A percentile compares a stretch with the other conserved stretches of the same genome.
Evolutionary conservation across 805 yeast species (phyloP).

Genomic region (Candida khao-thaluensis): DNA sequence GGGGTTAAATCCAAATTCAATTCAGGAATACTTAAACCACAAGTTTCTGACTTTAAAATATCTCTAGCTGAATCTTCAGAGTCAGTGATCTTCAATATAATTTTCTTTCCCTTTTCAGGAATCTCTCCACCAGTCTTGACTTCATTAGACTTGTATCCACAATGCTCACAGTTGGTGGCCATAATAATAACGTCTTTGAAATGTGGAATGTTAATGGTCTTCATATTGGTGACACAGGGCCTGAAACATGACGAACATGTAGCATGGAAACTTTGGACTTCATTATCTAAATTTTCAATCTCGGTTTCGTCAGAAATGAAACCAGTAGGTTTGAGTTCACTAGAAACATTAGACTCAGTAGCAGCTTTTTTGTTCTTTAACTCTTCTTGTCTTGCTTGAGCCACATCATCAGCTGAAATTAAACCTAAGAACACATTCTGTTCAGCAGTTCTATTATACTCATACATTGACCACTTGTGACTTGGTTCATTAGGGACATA

Average conservation of each 20-base stretch:
- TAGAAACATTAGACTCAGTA: slow-evolving; percentile 30
- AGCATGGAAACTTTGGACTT: slow-evolving; percentile 90
- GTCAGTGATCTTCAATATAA: slow-evolving; percentile 75
- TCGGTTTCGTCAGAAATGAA: slow-evolving; percentile 71
- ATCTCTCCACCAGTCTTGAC: slow-evolving; percentile 98
- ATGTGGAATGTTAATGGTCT: slow-evolving; percentile 93
- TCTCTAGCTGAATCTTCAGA: slow-evolving; percentile 94
- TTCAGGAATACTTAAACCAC: slow-evolving; percentile 84
- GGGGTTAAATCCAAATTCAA: slow-evolving; percentile 85
- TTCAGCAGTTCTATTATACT: slow-evolving; percentile 81
- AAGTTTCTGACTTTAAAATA: slow-evolving; percentile 90
- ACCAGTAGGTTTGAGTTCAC: slow-evolving; percentile 38
- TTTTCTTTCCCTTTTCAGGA: slow-evolving; percentile 77
- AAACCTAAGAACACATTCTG: slow-evolving; percentile 86
- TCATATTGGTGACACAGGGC: slow-evolving; percentile 92
- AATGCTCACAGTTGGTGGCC: slow-evolving; percentile 88
- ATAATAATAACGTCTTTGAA: slow-evolving; percentile 95
- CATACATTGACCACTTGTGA: slow-evolving; percentile 85
- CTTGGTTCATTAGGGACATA: slow-evolving; percentile 81
- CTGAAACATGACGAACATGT: slow-evolving; percentile 87
- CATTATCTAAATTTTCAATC: slow-evolving; percentile 81
- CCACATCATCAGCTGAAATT: slow-evolving; percentile 65
- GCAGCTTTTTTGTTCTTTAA: slow-evolving; percentile 46
- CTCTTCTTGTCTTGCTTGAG: slow-evolving; percentile 47
- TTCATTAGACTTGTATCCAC: slow-evolving; percentile 96